phyloP scores from a whole-genome alignment of 768 basidiomycete species.

The Pulveroboletus ravenelii region DNA sequence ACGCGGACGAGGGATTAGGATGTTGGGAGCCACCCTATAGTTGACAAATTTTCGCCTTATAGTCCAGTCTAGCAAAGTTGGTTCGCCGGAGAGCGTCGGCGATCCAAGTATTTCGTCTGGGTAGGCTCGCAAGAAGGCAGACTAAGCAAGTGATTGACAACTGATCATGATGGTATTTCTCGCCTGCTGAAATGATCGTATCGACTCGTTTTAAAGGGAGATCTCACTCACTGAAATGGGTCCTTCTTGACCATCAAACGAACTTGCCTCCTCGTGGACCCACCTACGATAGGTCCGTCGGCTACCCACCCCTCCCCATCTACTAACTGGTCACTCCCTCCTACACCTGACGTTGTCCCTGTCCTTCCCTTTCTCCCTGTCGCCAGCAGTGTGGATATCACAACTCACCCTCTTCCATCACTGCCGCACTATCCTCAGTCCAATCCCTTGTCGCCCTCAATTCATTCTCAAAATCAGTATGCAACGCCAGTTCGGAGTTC shows the following conservation, averaged over 20 bases:
- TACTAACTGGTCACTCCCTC: background rate
- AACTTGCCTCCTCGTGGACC: too few relatives aligned
- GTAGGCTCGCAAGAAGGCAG: slow-evolving; percentile 40
- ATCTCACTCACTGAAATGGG: too few relatives aligned
- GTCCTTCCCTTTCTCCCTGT: background rate
- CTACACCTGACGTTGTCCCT: background rate
- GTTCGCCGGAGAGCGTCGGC: slow-evolving; percentile 61
- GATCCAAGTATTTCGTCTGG: slow-evolving; percentile 64
- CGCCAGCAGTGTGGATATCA: slow-evolving; percentile 48
- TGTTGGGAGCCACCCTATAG: slow-evolving; percentile 80
- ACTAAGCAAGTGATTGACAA: slow-evolving; percentile 36
- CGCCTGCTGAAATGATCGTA: background rate
- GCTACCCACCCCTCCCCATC: slow-evolving; percentile 39
- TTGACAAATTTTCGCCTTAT: slow-evolving; percentile 71
- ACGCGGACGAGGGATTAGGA: slow-evolving; percentile 68
- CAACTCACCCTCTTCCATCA: slow-evolving; percentile 35
- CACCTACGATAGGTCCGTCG: slow-evolving; percentile 35
- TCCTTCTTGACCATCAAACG: too few relatives aligned
- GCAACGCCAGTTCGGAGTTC: slow-evolving; percentile 49
- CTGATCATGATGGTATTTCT: background rate
- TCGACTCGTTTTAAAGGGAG: too few relatives aligned
- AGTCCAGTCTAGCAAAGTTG: slow-evolving; percentile 58
- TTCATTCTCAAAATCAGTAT: slow-evolving; percentile 84
- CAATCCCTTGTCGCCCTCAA: slow-evolving; percentile 82
- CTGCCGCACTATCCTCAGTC: too few relatives aligned